Conservation (phyloP, 345 rosid species). For the Gossypium stocksii region DNA sequence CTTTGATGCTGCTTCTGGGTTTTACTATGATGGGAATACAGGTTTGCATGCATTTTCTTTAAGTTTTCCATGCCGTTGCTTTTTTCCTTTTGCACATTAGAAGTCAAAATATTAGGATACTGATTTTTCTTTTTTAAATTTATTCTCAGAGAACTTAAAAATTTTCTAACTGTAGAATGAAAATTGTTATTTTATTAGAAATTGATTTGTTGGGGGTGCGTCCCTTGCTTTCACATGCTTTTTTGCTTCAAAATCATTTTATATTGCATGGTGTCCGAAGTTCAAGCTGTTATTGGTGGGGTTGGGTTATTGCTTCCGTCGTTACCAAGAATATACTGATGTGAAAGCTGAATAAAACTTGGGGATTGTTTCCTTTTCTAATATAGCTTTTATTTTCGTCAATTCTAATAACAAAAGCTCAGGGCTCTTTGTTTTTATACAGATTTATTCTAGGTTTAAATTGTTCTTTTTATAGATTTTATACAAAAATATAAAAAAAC, state of each 20-base stretch:
- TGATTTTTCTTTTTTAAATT: not conserved
- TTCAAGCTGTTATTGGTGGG: not conserved
- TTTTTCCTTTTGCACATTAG: not conserved
- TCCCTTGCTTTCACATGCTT: not conserved
- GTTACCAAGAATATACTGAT: not conserved
- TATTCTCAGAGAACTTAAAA: not conserved
- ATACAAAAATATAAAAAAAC: too few relatives aligned
- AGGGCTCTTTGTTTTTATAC: too few relatives aligned
- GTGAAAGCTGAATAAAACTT: not conserved
- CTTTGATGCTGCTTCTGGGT: constrained; percentile 96
- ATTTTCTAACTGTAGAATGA: not conserved
- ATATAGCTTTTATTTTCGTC: not conserved
- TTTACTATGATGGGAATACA: constrained; percentile 93
- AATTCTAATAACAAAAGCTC: too few relatives aligned
- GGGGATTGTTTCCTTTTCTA: not conserved
- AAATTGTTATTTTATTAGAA: not conserved
- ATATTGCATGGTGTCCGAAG: not conserved
- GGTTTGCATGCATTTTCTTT: constrained; percentile 36
- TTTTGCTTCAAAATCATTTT: not conserved
- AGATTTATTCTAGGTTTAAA: too few relatives aligned
- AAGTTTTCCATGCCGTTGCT: not conserved
- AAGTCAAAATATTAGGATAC: not conserved
- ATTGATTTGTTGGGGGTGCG: not conserved
- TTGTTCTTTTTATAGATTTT: too few relatives aligned
- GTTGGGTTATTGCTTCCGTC: not conserved